phyloP scores from a whole-genome alignment of 2,329 filamentous ascomycete genomes.

The Diaporthe ampelina region DNA sequence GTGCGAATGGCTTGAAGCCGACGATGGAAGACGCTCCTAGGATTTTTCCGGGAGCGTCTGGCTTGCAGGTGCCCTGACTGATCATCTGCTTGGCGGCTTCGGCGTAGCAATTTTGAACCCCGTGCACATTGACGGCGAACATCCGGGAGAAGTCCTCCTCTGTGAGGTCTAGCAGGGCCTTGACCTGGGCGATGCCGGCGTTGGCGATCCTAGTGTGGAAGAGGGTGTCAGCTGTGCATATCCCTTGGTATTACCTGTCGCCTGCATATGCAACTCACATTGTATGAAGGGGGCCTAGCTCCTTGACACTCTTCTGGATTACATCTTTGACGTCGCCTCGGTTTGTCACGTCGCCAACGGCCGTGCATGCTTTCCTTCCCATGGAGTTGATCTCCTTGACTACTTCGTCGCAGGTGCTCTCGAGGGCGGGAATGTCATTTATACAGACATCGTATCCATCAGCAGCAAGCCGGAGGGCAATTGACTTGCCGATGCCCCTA shows the following conservation, averaged over 20 bases:
- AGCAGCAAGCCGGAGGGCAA: constrained; percentile 72
- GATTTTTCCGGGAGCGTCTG: constrained; percentile 56
- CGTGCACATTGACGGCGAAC: constrained; percentile 75
- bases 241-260: too few relatives aligned
- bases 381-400: constrained; percentile 66
- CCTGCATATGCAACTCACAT: neutral
- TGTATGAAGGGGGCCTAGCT: constrained; percentile 64
- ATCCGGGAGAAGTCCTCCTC: constrained; percentile 70
- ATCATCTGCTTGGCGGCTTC: constrained; percentile 76
- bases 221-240: too few relatives aligned
- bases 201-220: constrained; percentile 64
- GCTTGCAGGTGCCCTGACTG: constrained; percentile 62
- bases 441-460: constrained; percentile 78
- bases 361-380: constrained; percentile 66
- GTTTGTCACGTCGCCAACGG: constrained; percentile 73
- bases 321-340: constrained; percentile 64
- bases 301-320: constrained; percentile 63
- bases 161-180: constrained; percentile 67
- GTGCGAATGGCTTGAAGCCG: constrained; percentile 70
- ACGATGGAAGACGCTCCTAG: constrained; percentile 69
- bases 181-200: constrained; percentile 72
- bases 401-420: constrained; percentile 64
- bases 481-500: constrained; percentile 68
- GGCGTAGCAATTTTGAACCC: constrained; percentile 75
- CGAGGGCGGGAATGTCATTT: constrained; percentile 71